Base-by-base conservation (phyloP, 2,329 filamentous ascomycete genomes). In the Verticillium alfalfae region DNA sequence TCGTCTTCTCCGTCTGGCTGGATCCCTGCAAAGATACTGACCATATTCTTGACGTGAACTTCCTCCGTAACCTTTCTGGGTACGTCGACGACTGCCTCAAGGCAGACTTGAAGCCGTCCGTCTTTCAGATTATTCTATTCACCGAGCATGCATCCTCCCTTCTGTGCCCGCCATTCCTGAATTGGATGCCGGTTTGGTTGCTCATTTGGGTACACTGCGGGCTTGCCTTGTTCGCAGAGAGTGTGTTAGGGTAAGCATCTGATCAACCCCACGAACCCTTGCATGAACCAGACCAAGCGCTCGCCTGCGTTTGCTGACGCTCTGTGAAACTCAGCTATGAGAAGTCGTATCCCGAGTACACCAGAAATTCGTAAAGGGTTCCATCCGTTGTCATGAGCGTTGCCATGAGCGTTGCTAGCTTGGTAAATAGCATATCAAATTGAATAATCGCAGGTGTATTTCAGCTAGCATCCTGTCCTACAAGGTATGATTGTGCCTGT, bases 101-200 rank as follows among this genome's bases (percentile, higher is more conserved):
- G 31, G 60, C 45, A 2, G 49, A 54, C 18, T 26, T 67, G 34
- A 15, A 59, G 31, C 65, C 64, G 6, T 67, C 65, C 13, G 16
- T 56, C 2, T 64, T 66, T 22, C 66, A 67, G 56, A 55, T 67
- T 31, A 58, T 64, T 6, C 60, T 67, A 12, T 65, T 66, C 37
- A 26, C 57, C 3, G 54, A 67, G 8, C 36, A 64, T 34, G 61
- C 62, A 15, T 62, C 64, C 1, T 60, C 65, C 9, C 39, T 67
- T 2, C 41, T 62, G 16, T 52, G 41, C 5, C 66, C 65, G 34
- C 66, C 65, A 1, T 65, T 65, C 59, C 39, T 45, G n/a, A 45
- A 45, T 45, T 67, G 66, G 66, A 18, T 66, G 59, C 66, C 65
- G 1, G 34, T 65, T 1, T 63, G 59, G 61, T 26, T 67, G 16